These are phyloP conservation scores for Botrytis porri DNA, from an alignment of 2,329 filamentous ascomycete genomes.

Conservation along the genomic window DNA sequence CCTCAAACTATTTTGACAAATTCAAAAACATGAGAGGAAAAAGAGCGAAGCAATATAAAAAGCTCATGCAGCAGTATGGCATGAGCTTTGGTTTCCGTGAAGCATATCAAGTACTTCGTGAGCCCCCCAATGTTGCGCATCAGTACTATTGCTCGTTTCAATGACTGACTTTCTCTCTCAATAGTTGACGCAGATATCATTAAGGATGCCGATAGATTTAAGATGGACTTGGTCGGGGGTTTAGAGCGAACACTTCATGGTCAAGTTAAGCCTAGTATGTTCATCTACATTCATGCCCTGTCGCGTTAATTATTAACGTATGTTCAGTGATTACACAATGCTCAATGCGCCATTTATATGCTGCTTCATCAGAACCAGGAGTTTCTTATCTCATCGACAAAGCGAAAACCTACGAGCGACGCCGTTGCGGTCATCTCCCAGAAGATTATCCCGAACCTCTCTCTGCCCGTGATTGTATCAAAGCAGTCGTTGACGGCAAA, in stretches of 20 bases:
- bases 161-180: slow-evolving; percentile 19
- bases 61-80: slow-evolving; percentile 91
- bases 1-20: not conserved
- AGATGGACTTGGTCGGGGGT: slow-evolving; percentile 80
- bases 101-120: slow-evolving; percentile 85
- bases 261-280: slow-evolving; percentile 74
- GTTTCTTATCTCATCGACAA: slow-evolving; percentile 58
- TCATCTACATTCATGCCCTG: not conserved
- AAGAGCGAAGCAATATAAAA: slow-evolving; percentile 71
- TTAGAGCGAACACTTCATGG: slow-evolving; percentile 83
- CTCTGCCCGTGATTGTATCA: slow-evolving; percentile 66
- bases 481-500: slow-evolving; percentile 76
- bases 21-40: slow-evolving; percentile 61
- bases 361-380: slow-evolving; percentile 53
- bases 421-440: slow-evolving; percentile 75
- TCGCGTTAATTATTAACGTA: slow-evolving; percentile 18
- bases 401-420: slow-evolving; percentile 72
- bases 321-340: slow-evolving; percentile 74
- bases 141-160: slow-evolving; percentile 3
- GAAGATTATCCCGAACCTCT: slow-evolving; percentile 69
- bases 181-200: slow-evolving; percentile 82
- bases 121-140: slow-evolving; percentile 27
- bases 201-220: slow-evolving; percentile 74
- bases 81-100: slow-evolving; percentile 87
- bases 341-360: slow-evolving; percentile 76